Evolutionary conservation across 2,329 filamentous ascomycete species (phyloP), one percentile per base, ranked within the genome.

Genomic region (Paraconiothyrium sp.): DNA sequence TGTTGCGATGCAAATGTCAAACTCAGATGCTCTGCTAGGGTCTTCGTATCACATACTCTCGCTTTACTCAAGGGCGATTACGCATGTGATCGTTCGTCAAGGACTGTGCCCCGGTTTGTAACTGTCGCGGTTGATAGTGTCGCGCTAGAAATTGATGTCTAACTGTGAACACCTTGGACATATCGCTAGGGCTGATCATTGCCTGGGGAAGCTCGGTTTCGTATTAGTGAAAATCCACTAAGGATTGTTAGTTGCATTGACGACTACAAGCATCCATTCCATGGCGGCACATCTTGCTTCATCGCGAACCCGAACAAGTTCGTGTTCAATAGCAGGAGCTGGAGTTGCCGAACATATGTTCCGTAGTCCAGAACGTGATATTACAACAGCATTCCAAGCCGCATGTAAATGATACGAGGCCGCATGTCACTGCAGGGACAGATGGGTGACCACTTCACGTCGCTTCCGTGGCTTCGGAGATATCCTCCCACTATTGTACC

Each of bases 131-230:
- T 44, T 32, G 27, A 20, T 47, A 47, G 54, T 46, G 41, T 44
- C 20, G 30, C 54, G 54, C 54, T 56, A 56, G 24, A 13, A 47
- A 47, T 6, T 2, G 24, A n/a, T 20, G 20, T 47, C 54, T 56
- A 47, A 56, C 54, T 39, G 30, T 35, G 43, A 56, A 39, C 54
- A 56, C 27, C 24, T 22, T 56, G 27, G 43, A 39, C n/a, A 27
- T 9, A 11, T 47, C 46, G 43, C 43, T 56, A 47, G 30, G 54
- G 43, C 32, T 56, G 54, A 56, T 56, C 43, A 24, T 48, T 27
- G 34, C 16, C 54, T 56, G 32, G 43, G 52, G 54, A 47, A 47
- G 13, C 54, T 56, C 54, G 54, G 54, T 56, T 56, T 47, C 43
- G 54, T 48, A 47, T 56, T 47, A 56, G 54, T 37, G n/a, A 24